Base-by-base conservation (phyloP, 2,329 filamentous ascomycete species). In the Cryphonectria parasitica region DNA sequence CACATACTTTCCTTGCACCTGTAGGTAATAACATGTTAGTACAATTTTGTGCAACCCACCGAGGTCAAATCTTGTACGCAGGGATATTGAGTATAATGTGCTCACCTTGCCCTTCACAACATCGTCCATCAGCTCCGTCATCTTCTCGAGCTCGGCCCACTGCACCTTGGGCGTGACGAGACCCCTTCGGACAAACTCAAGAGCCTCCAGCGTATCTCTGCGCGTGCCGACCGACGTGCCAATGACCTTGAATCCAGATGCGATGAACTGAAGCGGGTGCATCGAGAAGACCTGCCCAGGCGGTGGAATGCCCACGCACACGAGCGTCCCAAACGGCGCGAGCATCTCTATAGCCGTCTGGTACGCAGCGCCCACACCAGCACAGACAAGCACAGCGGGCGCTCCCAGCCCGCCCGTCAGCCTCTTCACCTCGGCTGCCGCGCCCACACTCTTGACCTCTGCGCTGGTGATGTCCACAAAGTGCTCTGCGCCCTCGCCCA, bases 261-360 rank as follows among this genome's bases (percentile, higher is more conserved):
- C 77, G 17, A 83, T 80, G 1, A 83, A 74, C 11, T 72, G 75
- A 0, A 80, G 56, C 2, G 82, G 82, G 64, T 82, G 80, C 5
- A 83, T 71, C 4, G 52, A 71, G 19, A 79, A 73, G 0, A 72
- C 69, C 41, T 73, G 68, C 49, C 75, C 73, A 0, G 76, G 76
- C 0, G 79, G 77, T 1, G 77, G 75, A 7, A 83, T 80, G 3
- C 78, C 80, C 0, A 83, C 79, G 25, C 81, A 81, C 62, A 84
- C 79, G 19, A 82, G 70, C 0, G 80, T 81, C 0, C 82, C 81
- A 52, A 82, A 83, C 1, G 77, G 78, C 1, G 75, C 79, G 25
- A 82, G 73, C 71, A 80, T 77, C 22, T 78, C 77, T 56, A 82
- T 71, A 0, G 78, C 79, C 1, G 74, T 73, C 68, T 81, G 75